Evolutionary conservation across 1,284 basidiomycete species (phyloP).

Genomic region (Malassezia pachydermatis): DNA sequence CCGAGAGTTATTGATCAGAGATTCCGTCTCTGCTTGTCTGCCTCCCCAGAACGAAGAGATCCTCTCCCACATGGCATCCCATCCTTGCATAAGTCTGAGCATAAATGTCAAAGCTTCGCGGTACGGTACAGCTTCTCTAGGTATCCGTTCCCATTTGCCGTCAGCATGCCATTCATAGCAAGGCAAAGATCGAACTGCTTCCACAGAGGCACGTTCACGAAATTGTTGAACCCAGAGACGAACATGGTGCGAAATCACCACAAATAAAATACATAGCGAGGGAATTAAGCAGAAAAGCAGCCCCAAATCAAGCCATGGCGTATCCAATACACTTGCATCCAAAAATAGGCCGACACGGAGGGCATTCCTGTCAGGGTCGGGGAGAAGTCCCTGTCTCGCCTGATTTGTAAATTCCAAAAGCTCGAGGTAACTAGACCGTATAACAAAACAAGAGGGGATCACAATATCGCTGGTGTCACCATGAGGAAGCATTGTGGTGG

Average conservation of each 20-base stretch:
- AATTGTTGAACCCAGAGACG: slow-evolving; percentile 30
- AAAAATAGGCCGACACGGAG: slow-evolving; percentile 39
- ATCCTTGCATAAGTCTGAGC: slow-evolving; percentile 41
- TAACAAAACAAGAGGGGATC: slow-evolving; percentile 45
- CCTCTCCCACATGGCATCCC: slow-evolving; percentile 34
- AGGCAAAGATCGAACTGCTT: slow-evolving; percentile 35
- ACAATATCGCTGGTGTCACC: slow-evolving; percentile 39
- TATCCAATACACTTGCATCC: slow-evolving; percentile 36
- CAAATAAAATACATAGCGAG: slow-evolving; percentile 39
- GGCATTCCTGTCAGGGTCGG: slow-evolving; percentile 9
- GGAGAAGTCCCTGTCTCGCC: slow-evolving; percentile 8
- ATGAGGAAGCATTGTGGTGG: slow-evolving; percentile 43
- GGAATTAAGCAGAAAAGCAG: slow-evolving; percentile 42
- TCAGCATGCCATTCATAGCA: slow-evolving; percentile 33
- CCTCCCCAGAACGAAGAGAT: not conserved
- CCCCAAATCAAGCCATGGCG: slow-evolving; percentile 38
- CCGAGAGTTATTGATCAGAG: not conserved
- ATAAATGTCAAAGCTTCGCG: not conserved
- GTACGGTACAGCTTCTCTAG: not conserved
- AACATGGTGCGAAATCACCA: slow-evolving; percentile 37
- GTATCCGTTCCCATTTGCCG: slow-evolving; percentile 4
- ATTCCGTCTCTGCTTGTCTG: not conserved
- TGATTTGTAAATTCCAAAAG: slow-evolving; percentile 31
- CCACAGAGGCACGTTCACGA: slow-evolving; percentile 40
- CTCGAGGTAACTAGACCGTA: slow-evolving; percentile 41